Evolutionary conservation across 2,329 filamentous ascomycete species (phyloP).

Genomic region (Fusarium euwallaceae): DNA sequence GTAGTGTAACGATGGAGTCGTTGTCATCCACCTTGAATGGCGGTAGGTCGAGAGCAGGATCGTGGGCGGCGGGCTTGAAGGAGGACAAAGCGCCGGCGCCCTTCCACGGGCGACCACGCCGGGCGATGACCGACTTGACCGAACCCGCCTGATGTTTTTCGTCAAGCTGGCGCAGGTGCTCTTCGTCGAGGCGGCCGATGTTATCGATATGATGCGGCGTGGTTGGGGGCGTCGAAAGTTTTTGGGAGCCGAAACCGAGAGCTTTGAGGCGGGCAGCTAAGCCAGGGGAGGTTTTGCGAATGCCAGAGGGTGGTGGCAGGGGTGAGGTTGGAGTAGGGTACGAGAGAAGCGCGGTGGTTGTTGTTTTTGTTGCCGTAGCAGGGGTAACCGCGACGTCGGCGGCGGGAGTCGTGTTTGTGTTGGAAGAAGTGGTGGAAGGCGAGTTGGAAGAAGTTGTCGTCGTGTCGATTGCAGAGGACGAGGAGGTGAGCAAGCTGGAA

Average conservation of each 20-base stretch:
- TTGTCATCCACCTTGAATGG: conserved; percentile 49
- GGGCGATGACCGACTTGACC: conserved; percentile 64
- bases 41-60: conserved; percentile 39
- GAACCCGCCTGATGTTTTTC: conserved; percentile 72
- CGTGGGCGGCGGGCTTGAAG: conserved; percentile 44
- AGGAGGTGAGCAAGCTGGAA: conserved; percentile 43
- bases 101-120: conserved; percentile 80
- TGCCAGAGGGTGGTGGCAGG: conserved; percentile 45
- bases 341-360: conserved; percentile 41
- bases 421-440: conserved; percentile 28
- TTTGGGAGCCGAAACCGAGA: conserved; percentile 68
- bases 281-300: conserved; percentile 73
- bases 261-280: conserved; percentile 75
- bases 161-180: conserved; percentile 78
- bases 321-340: conserved; percentile 42
- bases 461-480: conserved; percentile 35
- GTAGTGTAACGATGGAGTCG: conserved; percentile 48
- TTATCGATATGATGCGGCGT: conserved; percentile 55
- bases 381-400: conserved; percentile 40
- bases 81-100: conserved; percentile 63
- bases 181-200: conserved; percentile 78
- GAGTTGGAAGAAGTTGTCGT: conserved; percentile 38
- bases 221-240: conserved; percentile 50
- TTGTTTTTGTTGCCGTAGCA: conserved; percentile 39
- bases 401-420: conserved; percentile 28